phyloP scores from a whole-genome alignment of 164 flowering plant genomes.

The Liquidambar formosana region DNA sequence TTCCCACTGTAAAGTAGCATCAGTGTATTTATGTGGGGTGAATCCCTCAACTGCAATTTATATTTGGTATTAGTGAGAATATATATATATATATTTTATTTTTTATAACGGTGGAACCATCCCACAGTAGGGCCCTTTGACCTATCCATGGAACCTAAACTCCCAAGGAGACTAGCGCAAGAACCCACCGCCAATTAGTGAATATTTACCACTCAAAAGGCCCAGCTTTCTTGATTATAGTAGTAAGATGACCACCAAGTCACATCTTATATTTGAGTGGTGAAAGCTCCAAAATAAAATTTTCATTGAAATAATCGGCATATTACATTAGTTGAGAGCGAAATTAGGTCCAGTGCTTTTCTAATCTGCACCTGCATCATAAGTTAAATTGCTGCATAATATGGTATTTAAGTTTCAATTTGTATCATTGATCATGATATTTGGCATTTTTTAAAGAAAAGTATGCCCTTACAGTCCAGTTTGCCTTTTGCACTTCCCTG shows the following conservation, averaged over 20 bases:
- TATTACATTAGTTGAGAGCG: not conserved
- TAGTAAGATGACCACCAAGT: not conserved
- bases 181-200: too few species aligned
- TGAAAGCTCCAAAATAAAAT: too few species aligned
- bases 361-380: not conserved
- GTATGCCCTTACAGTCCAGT: not conserved
- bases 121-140: too few species aligned
- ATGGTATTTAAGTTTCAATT: not conserved
- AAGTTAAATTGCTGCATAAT: not conserved
- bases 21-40: not conserved
- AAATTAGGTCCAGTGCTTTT: too few species aligned
- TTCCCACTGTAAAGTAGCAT: conserved; percentile 5
- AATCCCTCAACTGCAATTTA: not conserved
- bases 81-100: too few species aligned
- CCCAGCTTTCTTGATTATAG: not conserved
- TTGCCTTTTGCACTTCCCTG: not conserved
- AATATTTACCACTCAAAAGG: not conserved
- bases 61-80: not conserved
- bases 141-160: too few species aligned
- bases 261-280: not conserved
- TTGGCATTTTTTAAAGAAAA: not conserved
- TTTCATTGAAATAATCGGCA: not conserved
- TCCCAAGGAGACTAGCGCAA: too few species aligned
- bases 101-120: too few species aligned
- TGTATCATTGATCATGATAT: not conserved